Base-by-base conservation (phyloP, 768 basidiomycete species). In the Hydnomerulius pinastri region DNA sequence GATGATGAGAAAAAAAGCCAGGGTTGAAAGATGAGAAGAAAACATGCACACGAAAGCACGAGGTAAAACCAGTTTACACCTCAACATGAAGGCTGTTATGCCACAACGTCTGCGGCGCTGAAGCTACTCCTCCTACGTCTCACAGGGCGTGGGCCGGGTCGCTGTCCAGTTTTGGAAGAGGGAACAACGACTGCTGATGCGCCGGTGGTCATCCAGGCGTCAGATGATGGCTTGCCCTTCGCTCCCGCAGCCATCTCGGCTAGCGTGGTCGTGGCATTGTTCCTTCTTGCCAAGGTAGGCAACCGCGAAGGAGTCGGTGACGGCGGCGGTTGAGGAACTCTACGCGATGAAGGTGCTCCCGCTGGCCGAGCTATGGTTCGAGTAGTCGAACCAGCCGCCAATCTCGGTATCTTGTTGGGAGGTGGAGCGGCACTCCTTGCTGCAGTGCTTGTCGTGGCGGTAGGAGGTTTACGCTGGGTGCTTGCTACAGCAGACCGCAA, bases 121-220 rank as follows among this genome's bases (percentile, higher is more conserved):
- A 93, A 93, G 60, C 92, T 93, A 63, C 91, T 92, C 51, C 91
- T 76, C 62, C 91, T 74, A 54, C 89, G 79, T 56, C 90, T 77
- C 43, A 90, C 80, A 36, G 75, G 86, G 45, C 91, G 77, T 53
- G 91, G 71, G 2, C 85, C 83, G 7, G 91, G 91, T 32, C 90
- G 81, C 55, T 81, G 85, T 1, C 83, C 65, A 6, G 60, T 77
- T 66, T 88, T 92, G 32, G 83, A 80, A 13, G 79, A 81, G 17
- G 87, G 84, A 12, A 83, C 81, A 33, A 92, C 86, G 29, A 91
- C 83, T 3, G 83, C 80, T 6, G 67, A 46, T 76, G 78, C 77
- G 62, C 86, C 85, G 33, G 81, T 82, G 55, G 81, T 86, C 73
- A 92, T 88, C 91, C 91, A 92, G 3, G 85, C 79, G 67, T 85